phyloP scores from a whole-genome alignment of 108 stramenopile genomes.

The Mediolabrus comicus region DNA sequence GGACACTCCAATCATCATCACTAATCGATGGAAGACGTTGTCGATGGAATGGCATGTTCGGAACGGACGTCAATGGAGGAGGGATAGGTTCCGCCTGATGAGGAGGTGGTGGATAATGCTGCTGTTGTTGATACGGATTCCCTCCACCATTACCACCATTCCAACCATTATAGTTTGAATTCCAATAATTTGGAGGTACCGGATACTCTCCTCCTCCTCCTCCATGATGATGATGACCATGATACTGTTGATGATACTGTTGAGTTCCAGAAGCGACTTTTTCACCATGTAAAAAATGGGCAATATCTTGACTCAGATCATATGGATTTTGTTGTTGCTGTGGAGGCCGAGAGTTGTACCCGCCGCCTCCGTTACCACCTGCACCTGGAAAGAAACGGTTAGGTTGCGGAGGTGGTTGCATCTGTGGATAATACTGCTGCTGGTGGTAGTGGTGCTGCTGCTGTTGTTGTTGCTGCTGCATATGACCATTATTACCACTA shows the following conservation, averaged over 20 bases:
- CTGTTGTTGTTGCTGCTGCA: too few relatives aligned
- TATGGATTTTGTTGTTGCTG: background rate
- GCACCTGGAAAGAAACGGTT: background rate
- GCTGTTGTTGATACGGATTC: slow-evolving; percentile 7
- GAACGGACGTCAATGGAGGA: slow-evolving; percentile 19
- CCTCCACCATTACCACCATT: background rate
- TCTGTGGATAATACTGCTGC: background rate
- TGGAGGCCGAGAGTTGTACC: too few relatives aligned
- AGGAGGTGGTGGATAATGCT: slow-evolving; percentile 22
- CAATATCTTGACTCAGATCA: slow-evolving; percentile 24
- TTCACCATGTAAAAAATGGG: slow-evolving; percentile 34
- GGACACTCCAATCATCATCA: slow-evolving; percentile 35
- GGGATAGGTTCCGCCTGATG: slow-evolving; percentile 13
- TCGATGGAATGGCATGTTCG: slow-evolving; percentile 18
- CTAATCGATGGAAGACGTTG: slow-evolving; percentile 24
- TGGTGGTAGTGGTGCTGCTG: slow-evolving; percentile 2
- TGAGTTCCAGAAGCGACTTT: slow-evolving; percentile 17
- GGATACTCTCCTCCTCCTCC: background rate
- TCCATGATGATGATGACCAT: background rate
- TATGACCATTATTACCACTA: too few relatives aligned
- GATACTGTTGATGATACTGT: background rate
- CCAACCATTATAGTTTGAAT: background rate
- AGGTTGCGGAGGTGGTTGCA: background rate
- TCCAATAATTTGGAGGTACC: background rate
- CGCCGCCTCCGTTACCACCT: too few relatives aligned